Conservation (phyloP, 306 rosid species). For the Quercus ilex region DNA sequence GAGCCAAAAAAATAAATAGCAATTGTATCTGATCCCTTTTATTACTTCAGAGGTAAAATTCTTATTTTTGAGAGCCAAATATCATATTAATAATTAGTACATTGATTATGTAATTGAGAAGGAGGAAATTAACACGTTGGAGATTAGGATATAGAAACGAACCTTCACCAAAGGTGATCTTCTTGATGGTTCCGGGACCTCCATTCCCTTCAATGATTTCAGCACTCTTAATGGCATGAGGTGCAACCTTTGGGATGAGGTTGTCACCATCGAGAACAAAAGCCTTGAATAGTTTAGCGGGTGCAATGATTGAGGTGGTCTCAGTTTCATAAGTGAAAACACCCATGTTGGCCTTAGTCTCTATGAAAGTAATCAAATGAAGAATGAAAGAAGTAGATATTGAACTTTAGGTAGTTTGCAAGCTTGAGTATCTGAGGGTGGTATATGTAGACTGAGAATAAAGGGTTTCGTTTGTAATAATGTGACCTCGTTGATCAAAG, state of each 20-base stretch:
- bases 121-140: too few species aligned
- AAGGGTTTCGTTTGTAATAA: too few species aligned
- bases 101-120: too few species aligned
- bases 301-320: constrained; percentile 8
- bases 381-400: neutral
- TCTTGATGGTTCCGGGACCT: neutral
- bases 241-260: constrained; percentile 32
- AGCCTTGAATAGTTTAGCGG: constrained; percentile 36
- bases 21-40: too few species aligned
- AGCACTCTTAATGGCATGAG: neutral
- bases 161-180: too few species aligned
- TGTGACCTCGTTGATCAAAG: too few species aligned
- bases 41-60: too few species aligned
- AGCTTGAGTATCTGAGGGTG: neutral
- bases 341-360: constrained; percentile 19
- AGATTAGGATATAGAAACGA: too few species aligned
- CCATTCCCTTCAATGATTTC: too few species aligned
- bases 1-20: too few species aligned
- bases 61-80: too few species aligned
- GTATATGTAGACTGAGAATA: neutral
- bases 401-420: neutral
- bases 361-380: neutral
- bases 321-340: constrained; percentile 23
- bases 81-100: too few species aligned
- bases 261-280: constrained; percentile 29